These are phyloP conservation scores for Pyrus bretschneideri DNA, from an alignment of 306 rosid genomes.

Conservation along the genomic window DNA sequence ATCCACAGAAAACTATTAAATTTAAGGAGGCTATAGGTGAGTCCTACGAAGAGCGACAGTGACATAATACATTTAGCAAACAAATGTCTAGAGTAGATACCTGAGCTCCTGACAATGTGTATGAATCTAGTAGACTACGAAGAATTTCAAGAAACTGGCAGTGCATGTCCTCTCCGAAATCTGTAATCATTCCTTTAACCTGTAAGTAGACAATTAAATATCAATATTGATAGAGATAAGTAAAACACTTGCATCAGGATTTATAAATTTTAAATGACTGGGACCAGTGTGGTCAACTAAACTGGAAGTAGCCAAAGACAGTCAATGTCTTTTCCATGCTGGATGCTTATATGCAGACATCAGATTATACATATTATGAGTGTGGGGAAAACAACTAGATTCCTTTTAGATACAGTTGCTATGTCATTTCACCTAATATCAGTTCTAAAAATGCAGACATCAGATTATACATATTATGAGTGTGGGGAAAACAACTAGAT, in stretches of 20 bases:
- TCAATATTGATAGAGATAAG: neutral
- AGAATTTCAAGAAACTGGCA: constrained; percentile 99
- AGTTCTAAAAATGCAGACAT: neutral
- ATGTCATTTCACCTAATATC: neutral
- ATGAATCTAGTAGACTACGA: constrained; percentile 80
- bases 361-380: neutral
- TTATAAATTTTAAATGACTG: neutral
- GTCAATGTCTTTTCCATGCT: neutral
- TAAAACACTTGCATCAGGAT: neutral
- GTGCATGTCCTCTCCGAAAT: constrained; percentile 89
- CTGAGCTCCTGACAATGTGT: constrained; percentile 83
- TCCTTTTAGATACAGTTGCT: neutral
- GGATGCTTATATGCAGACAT: neutral
- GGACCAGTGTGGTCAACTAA: neutral
- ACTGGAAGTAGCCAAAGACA: neutral
- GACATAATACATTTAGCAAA: neutral
- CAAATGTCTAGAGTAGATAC: constrained; percentile 24
- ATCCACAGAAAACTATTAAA: neutral
- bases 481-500: neutral
- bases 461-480: neutral
- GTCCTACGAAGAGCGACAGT: neutral
- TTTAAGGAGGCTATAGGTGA: neutral
- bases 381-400: neutral
- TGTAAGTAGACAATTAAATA: constrained; percentile 23
- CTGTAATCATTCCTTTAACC: constrained; percentile 91